phyloP scores from a whole-genome alignment of 495 filamentous ascomycete species.

The Penicillium odoratum region DNA sequence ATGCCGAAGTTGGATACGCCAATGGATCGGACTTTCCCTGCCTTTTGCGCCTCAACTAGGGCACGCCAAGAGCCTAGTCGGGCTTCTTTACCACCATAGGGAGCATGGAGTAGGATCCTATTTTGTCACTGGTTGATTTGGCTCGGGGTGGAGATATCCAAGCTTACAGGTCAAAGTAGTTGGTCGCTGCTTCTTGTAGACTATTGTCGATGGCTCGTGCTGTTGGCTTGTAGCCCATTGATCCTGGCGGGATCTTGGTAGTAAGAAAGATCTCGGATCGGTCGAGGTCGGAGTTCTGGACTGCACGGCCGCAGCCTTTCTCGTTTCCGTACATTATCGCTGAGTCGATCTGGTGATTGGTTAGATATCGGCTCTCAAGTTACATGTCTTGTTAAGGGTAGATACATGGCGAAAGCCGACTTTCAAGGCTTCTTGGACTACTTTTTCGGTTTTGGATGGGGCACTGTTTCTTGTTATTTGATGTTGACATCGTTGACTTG shows the following conservation, averaged over 20 bases:
- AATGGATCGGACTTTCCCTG: slow-evolving; percentile 49
- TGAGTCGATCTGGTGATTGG: slow-evolving; percentile 53
- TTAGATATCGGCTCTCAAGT: background rate
- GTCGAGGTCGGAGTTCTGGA: slow-evolving; percentile 42
- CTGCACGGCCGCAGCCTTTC: slow-evolving; percentile 48
- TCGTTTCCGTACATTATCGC: slow-evolving; percentile 59
- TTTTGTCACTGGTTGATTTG: background rate
- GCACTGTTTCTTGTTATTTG: slow-evolving; percentile 38
- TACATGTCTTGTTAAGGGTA: background rate
- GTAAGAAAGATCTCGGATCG: slow-evolving; percentile 56
- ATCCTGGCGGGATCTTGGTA: slow-evolving; percentile 54
- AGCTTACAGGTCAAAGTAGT: slow-evolving; percentile 68
- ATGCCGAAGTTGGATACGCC: slow-evolving; percentile 59
- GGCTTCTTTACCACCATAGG: slow-evolving; percentile 53
- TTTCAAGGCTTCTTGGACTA: slow-evolving; percentile 62
- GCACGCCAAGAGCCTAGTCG: slow-evolving; percentile 50
- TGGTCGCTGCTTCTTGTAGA: slow-evolving; percentile 35
- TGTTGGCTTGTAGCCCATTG: slow-evolving; percentile 52
- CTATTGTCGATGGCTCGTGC: slow-evolving; percentile 35
- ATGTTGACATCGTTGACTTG: background rate
- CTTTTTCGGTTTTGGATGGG: slow-evolving; percentile 51
- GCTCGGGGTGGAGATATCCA: background rate
- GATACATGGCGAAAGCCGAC: slow-evolving; percentile 63
- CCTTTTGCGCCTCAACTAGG: slow-evolving; percentile 52
- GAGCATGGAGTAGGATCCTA: slow-evolving; percentile 55